Evolutionary conservation across 345 rosid species (phyloP).

Genomic region (Gossypium stocksii): DNA sequence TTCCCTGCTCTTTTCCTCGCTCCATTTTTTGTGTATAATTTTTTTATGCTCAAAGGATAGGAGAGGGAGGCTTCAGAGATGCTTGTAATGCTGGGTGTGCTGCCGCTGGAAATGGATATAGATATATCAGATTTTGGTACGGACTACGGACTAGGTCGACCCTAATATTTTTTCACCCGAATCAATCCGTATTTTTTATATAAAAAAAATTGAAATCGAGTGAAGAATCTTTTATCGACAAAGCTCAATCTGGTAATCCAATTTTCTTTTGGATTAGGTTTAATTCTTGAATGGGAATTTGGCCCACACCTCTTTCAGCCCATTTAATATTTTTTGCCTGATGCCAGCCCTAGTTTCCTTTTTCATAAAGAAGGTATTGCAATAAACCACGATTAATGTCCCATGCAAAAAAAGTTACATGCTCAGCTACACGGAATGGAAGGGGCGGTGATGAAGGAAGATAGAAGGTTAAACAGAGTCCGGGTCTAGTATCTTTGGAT

Average conservation of each 20-base stretch:
- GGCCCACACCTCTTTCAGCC: neutral
- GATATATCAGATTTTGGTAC: neutral
- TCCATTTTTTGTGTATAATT: constrained; percentile 28
- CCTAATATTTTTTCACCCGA: neutral
- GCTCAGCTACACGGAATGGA: too few species aligned
- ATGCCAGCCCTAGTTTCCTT: neutral
- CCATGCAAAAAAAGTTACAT: too few species aligned
- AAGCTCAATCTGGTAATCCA: too few species aligned
- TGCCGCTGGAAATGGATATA: neutral
- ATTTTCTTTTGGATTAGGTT: too few species aligned
- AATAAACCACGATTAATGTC: too few species aligned
- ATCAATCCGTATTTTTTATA: neutral
- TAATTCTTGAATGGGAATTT: neutral
- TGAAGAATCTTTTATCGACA: too few species aligned
- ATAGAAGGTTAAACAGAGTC: too few species aligned
- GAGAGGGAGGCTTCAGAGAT: neutral
- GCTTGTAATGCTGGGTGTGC: neutral
- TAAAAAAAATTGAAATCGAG: too few species aligned
- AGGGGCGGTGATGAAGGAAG: too few species aligned
- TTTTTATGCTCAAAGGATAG: neutral
- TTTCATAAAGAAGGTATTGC: too few species aligned
- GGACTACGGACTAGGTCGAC: neutral
- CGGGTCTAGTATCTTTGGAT: too few species aligned
- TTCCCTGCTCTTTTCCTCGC: constrained; percentile 40
- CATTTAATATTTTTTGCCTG: neutral